Base-by-base conservation (phyloP, 441 rosid genomes). In the Dalechampia spathulata region DNA sequence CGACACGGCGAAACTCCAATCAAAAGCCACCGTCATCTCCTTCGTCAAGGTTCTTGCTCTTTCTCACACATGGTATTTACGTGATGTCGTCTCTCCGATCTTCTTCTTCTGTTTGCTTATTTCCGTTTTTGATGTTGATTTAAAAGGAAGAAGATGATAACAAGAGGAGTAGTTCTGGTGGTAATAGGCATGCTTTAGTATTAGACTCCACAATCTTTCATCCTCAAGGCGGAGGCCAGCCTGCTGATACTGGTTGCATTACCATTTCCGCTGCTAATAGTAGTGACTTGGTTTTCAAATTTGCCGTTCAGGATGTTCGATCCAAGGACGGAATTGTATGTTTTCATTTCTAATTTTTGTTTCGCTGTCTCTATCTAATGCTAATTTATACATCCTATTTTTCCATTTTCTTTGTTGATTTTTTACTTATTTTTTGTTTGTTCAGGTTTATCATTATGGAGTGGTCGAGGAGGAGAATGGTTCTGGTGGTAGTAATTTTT, bases 221-320 rank as follows among this genome's bases (percentile, higher is more conserved):
- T 60, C 97, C 97, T 20, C 97, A 90, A 80, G 97, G 97, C 20
- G 97, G 97, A 1, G 95, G 95, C 34, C 95, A 90, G 71, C 97
- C 91, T 0, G 65, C 93, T 0, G 97, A 90, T 64, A 75, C 76
- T 7, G 97, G 97, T 38, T 61, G 66, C 39, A 69, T 90, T 62
- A 26, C 49, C 59, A 39, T 30, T 17, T 25, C 60, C 49, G 9
- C 65, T 50, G 9, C 65, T 10, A 37, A 13, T 2, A 14, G 1
- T 39, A 39, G 15, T 51, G 69, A 59, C 66, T 73, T 72, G 12
- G 64, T 55, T 28, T 42, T 43, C 68, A 79, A 76, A 43, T 84
- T 84, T 60, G 52, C 71, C n/a, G 89, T 90, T 27, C 84, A 75
- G 46, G 90, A 86, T 75, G 97, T 84, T 76, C 83, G 95, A 71